These are phyloP conservation scores for Sphaerulina populicola DNA, from an alignment of 2,329 filamentous ascomycete genomes.

Conservation along the genomic window DNA sequence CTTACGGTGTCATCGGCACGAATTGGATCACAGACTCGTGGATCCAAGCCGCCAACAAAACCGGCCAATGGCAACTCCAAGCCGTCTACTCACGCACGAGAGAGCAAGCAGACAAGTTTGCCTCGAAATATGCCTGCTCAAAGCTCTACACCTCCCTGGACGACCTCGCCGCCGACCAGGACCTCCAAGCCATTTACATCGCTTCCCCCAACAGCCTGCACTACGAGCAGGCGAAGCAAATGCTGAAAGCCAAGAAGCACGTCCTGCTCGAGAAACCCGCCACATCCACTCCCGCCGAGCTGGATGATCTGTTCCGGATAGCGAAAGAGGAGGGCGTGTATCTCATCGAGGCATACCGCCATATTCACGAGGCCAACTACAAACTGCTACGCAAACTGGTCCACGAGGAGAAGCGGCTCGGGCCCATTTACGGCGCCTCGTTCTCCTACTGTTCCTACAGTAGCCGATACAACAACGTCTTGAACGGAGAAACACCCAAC, in stretches of 20 bases:
- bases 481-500: conserved; percentile 41
- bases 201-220: conserved; percentile 44
- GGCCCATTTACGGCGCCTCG: conserved; percentile 39
- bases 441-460: conserved; percentile 41
- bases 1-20: conserved; percentile 42
- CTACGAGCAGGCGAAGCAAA: conserved; percentile 39
- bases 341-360: conserved; percentile 44
- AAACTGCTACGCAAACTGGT: conserved; percentile 35
- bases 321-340: conserved; percentile 37
- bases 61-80: conserved; percentile 38
- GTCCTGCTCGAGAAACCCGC: conserved; percentile 46
- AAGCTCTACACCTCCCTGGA: conserved; percentile 37
- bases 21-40: conserved; percentile 46
- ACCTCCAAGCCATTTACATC: conserved; percentile 42
- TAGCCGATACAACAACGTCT: conserved; percentile 41
- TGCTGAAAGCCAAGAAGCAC: conserved; percentile 40
- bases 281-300: conserved; percentile 37
- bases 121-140: conserved; percentile 34
- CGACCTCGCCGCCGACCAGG: conserved; percentile 33
- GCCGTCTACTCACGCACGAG: conserved; percentile 42
- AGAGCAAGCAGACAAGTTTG: conserved; percentile 39
- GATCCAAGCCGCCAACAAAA: conserved; percentile 38
- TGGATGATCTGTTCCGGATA: conserved; percentile 38
- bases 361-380: conserved; percentile 46
- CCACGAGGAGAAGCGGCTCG: conserved; percentile 34